A percentile compares a stretch with the other conserved stretches of the same genome.
Conservation (phyloP, 306 rosid genomes). For the Lupinus albus region DNA sequence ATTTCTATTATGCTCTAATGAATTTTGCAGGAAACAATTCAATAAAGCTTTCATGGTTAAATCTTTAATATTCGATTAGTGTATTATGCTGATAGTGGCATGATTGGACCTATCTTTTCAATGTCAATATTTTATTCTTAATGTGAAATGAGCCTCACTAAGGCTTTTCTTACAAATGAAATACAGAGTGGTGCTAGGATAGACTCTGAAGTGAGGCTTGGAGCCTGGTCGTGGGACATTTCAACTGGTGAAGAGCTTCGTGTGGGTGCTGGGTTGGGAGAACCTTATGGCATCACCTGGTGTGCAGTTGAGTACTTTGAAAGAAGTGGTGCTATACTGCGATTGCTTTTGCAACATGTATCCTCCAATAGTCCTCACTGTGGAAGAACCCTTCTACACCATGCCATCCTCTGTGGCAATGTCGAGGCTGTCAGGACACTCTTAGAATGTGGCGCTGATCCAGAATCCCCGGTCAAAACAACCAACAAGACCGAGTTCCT, state of each 20-base stretch:
- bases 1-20: constrained; percentile 2
- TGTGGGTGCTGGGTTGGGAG: constrained; percentile 95
- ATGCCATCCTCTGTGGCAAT: constrained; percentile 82
- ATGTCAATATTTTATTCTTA: constrained; percentile 9
- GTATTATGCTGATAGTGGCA: constrained; percentile 15
- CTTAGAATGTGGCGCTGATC: constrained; percentile 61
- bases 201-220: constrained; percentile 63
- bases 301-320: constrained; percentile 97
- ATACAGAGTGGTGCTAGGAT: constrained; percentile 65
- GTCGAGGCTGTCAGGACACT: constrained; percentile 65
- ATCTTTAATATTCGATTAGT: constrained; percentile 21
- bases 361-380: constrained; percentile 46
- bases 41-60: constrained; percentile 18
- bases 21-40: background rate
- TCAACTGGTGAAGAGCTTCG: constrained; percentile 86
- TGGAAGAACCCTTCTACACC: constrained; percentile 89
- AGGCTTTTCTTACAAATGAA: constrained; percentile 34
- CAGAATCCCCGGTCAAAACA: constrained; percentile 62
- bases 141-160: constrained; percentile 37
- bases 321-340: constrained; percentile 71
- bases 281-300: constrained; percentile 80
- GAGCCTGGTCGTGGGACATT: constrained; percentile 97
- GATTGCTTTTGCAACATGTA: constrained; percentile 62
- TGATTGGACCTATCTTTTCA: constrained; percentile 1
- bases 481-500: constrained; percentile 58